Percentiles rank a stretch among this genome's conserved stretches.
These are phyloP conservation scores for Waltiozyma sp. DNA, from an alignment of 1,139 yeast species.

Conservation along the genomic window DNA sequence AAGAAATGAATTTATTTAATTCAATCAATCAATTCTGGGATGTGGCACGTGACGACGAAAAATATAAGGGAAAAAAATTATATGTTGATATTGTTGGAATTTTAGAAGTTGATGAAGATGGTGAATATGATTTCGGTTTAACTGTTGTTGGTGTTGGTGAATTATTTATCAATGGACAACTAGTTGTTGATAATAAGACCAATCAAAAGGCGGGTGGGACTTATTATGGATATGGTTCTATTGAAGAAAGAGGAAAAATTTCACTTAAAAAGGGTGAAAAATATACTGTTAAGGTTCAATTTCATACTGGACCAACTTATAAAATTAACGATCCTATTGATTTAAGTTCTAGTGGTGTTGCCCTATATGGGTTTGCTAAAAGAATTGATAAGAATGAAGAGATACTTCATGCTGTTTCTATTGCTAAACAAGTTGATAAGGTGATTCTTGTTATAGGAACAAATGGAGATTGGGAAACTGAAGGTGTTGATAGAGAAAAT, in stretches of 20 bases:
- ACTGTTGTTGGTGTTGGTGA: constrained; percentile 41
- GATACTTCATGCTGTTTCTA: constrained; percentile 26
- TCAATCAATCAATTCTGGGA: constrained; percentile 34
- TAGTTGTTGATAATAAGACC: constrained; percentile 43
- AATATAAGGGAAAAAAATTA: constrained; percentile 21
- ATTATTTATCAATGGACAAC: constrained; percentile 35
- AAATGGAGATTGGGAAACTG: constrained; percentile 35
- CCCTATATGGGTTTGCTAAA: constrained; percentile 23
- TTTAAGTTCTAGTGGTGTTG: constrained; percentile 29
- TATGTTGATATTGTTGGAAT: constrained; percentile 32
- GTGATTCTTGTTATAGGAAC: constrained; percentile 34
- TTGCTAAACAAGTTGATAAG: constrained; percentile 34
- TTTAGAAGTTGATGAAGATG: constrained; percentile 33
- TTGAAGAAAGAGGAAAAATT: constrained; percentile 29
- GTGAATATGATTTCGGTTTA: constrained; percentile 38
- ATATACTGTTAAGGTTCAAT: constrained; percentile 34
- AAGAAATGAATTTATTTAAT: constrained; percentile 22
- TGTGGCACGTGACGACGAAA: constrained; percentile 25
- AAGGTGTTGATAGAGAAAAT: constrained; percentile 22
- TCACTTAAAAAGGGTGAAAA: constrained; percentile 28
- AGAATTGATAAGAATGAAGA: constrained; percentile 20
- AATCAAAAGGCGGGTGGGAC: constrained; percentile 35
- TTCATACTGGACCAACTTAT: constrained; percentile 39
- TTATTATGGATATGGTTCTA: constrained; percentile 37
- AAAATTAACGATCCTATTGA: constrained; percentile 16